These are phyloP conservation scores for Curvularia verruculosa DNA, from an alignment of 2,329 filamentous ascomycete species.

Conservation along the genomic window DNA sequence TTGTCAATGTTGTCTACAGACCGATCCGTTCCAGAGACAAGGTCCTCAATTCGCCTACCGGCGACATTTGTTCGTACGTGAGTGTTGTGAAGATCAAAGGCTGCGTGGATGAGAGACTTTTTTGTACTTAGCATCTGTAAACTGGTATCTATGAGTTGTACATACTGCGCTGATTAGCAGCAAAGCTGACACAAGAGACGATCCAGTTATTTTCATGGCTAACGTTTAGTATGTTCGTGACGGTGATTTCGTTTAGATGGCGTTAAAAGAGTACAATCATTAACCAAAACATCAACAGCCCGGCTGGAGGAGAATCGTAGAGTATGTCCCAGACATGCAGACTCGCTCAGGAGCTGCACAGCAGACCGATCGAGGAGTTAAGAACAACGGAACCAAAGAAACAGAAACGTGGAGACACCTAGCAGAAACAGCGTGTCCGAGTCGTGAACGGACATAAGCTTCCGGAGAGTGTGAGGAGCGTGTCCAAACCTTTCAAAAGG, in stretches of 20 bases:
- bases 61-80: conserved; percentile 30
- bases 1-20: conserved; percentile 14
- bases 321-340: conserved; percentile 42
- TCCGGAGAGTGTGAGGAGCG: conserved; percentile 29
- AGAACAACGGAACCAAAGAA: conserved; percentile 31
- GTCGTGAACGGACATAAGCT: conserved; percentile 36
- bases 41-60: conserved; percentile 34
- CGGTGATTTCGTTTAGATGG: neutral
- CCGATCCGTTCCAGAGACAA: conserved; percentile 32
- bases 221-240: neutral
- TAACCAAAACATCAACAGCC: conserved; percentile 46
- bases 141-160: neutral
- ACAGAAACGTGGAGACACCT: conserved; percentile 18
- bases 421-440: conserved; percentile 27
- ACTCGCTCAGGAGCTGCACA: conserved; percentile 45
- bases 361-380: conserved; percentile 35
- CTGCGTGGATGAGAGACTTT: conserved; percentile 36
- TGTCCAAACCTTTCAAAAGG: conserved; percentile 41
- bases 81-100: conserved; percentile 32
- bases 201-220: conserved; percentile 41
- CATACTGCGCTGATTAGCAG: conserved; percentile 42
- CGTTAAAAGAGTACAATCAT: conserved; percentile 20
- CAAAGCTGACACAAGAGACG: conserved; percentile 32
- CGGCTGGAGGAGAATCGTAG: conserved; percentile 42
- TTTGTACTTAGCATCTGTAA: conserved; percentile 23